Conservation (phyloP, 768 basidiomycete species). For the Hygrophorus pudorinus region DNA sequence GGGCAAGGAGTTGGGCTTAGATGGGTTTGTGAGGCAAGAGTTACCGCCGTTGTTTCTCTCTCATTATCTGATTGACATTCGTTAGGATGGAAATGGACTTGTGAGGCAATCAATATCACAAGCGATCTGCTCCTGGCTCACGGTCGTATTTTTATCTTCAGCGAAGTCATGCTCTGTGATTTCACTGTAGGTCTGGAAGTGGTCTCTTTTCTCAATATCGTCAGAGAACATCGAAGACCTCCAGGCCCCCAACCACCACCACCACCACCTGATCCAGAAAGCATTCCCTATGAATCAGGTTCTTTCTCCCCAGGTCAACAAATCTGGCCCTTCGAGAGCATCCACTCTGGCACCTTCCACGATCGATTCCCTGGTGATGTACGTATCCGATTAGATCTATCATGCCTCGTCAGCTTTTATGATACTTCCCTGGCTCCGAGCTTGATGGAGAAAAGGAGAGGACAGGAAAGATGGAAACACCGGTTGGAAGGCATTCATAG, state of each 20-base stretch:
- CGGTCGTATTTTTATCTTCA: slow-evolving; percentile 10
- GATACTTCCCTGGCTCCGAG: slow-evolving; percentile 28
- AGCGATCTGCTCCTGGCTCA: no score
- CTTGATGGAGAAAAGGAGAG: slow-evolving; percentile 21
- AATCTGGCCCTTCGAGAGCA: no score
- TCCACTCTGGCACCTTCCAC: no score
- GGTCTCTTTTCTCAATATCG: slow-evolving; percentile 30
- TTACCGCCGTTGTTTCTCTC: background rate
- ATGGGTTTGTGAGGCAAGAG: no score
- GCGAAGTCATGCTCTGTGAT: slow-evolving; percentile 40
- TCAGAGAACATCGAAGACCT: background rate
- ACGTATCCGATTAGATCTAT: no score
- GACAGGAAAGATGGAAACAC: slow-evolving; percentile 24
- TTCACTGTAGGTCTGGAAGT: slow-evolving; percentile 29
- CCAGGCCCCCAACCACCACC: no score
- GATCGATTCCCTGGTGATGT: no score
- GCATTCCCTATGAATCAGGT: no score
- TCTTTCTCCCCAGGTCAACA: no score
- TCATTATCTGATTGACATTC: background rate
- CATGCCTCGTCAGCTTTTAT: slow-evolving; percentile 18
- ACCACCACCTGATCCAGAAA: no score
- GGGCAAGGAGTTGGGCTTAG: no score
- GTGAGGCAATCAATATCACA: slow-evolving; percentile 20
- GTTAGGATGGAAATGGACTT: slow-evolving; percentile 41
- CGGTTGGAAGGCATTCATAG: slow-evolving; percentile 22